Evolutionary conservation across 805 yeast species (phyloP).

Genomic region (Cephaloascus fragrans): DNA sequence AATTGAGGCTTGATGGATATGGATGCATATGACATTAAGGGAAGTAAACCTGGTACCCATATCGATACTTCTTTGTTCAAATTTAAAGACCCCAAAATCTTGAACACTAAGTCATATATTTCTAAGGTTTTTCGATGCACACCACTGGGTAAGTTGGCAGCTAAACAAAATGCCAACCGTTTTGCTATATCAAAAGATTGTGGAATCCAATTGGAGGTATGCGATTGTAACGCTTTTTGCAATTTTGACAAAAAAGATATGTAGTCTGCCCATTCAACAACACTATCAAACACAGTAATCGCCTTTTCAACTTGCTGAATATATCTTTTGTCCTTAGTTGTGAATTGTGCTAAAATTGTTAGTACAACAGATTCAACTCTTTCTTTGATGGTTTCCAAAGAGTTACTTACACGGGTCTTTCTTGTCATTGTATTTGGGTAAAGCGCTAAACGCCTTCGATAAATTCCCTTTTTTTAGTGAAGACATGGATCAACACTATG

Average conservation of each 20-base stretch:
- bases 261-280: conserved; percentile 97
- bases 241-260: conserved; percentile 80
- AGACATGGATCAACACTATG: not conserved
- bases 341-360: conserved; percentile 14
- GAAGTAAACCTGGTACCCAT: conserved; percentile 93
- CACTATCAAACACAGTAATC: conserved; percentile 63
- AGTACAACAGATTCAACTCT: not conserved
- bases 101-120: conserved; percentile 64
- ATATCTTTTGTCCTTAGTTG: conserved; percentile 61
- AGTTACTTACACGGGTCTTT: no score
- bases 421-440: not conserved
- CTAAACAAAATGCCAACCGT: conserved; percentile 67
- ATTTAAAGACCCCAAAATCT: conserved; percentile 44
- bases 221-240: conserved; percentile 50
- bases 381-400: no score
- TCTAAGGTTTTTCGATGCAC: conserved; percentile 86
- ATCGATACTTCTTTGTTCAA: conserved; percentile 47
- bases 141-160: conserved; percentile 83
- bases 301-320: conserved; percentile 63
- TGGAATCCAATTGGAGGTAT: conserved; percentile 50
- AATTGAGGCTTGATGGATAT: conserved; percentile 79
- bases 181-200: conserved; percentile 55
- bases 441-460: not conserved
- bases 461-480: not conserved
- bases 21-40: conserved; percentile 80